Evolutionary conservation across 345 rosid genomes (phyloP), one percentile per base, ranked within the genome.

Genomic region (Gossypium longicalyx): DNA sequence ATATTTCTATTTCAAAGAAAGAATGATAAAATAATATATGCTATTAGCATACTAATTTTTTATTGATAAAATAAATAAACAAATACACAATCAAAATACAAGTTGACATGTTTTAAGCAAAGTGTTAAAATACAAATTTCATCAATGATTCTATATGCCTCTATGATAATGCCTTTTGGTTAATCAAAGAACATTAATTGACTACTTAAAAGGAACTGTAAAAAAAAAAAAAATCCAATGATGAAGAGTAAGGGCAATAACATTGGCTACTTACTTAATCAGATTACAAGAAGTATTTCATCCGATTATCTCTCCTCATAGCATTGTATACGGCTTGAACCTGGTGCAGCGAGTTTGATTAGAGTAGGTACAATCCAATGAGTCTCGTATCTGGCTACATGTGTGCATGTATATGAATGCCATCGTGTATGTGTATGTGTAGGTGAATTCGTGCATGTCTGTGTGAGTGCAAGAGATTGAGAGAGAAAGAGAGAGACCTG

Each of bases 301-400:
- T 90, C 66, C 98, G 83, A 54, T 88, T 89, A 80, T 93, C 98
- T 84, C 92, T 89, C 82, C 83, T 89, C 98, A 93, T 93, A 73
- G 97, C 97, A 75, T 84, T 90, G 84, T 93, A 93, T 80, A 93
- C 98, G 48, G 95, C 97, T 85, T 91, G 97, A 34, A 93, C 97
- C 97, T 3, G 74, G 67, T 72, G 82, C 57, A 72, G 48, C 25
- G 61, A 29, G 61, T 61, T 63, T 11, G 53, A 44, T 52, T 23
- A 23, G 67, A 72, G 61, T 27, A 12, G 0, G 41, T 68, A 6
- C 34, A 27, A 73, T 43, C 38, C 29, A 9, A 45, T 10, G 10
- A 10, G 41, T 34, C 41, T 34, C 7, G 41, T 34, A 34, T 34
- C 41, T 34, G 41, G 41, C 41, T 34, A 34, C 7, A 34, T 34